These are phyloP conservation scores for Crithidia thermophila DNA, from an alignment of 208 protist genomes.

Conservation along the genomic window DNA sequence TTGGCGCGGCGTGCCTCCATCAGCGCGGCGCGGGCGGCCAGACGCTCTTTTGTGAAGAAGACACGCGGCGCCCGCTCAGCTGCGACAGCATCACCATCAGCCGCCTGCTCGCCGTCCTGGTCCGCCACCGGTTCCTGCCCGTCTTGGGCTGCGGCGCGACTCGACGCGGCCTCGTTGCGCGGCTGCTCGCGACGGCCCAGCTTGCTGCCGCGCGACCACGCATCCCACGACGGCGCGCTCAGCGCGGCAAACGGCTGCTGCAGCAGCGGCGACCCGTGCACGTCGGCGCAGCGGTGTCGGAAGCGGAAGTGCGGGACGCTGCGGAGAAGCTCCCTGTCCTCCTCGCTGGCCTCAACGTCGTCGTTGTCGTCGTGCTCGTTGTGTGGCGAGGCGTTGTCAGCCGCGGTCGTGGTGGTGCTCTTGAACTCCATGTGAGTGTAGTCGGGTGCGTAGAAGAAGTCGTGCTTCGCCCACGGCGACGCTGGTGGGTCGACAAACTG, in stretches of 20 bases:
- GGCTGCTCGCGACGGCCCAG: background rate
- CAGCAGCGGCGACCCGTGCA: constrained; percentile 4
- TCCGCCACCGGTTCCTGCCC: no score
- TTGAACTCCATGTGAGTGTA: constrained; percentile 34
- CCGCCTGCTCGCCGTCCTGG: no score
- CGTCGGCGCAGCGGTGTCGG: constrained; percentile 2
- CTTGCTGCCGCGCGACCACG: constrained; percentile 13
- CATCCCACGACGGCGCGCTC: constrained; percentile 6
- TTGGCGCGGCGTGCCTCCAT: constrained; percentile 23
- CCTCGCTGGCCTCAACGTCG: background rate
- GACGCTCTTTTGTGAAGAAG: constrained; percentile 37
- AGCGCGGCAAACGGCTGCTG: background rate
- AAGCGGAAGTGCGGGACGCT: constrained; percentile 27
- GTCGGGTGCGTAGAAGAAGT: constrained; percentile 25
- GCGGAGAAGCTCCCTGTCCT: constrained; percentile 19
- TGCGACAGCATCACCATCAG: background rate
- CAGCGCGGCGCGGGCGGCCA: constrained; percentile 27
- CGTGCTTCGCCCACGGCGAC: constrained; percentile 19
- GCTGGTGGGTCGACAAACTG: constrained; percentile 21
- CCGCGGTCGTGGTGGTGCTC: background rate
- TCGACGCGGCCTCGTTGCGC: background rate
- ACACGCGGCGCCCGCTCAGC: constrained; percentile 12
- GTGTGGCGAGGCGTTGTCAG: background rate
- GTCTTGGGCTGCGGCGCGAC: no score
- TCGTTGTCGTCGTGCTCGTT: background rate